phyloP scores from a whole-genome alignment of 345 rosid species.

The Microthlaspi erraticum region DNA sequence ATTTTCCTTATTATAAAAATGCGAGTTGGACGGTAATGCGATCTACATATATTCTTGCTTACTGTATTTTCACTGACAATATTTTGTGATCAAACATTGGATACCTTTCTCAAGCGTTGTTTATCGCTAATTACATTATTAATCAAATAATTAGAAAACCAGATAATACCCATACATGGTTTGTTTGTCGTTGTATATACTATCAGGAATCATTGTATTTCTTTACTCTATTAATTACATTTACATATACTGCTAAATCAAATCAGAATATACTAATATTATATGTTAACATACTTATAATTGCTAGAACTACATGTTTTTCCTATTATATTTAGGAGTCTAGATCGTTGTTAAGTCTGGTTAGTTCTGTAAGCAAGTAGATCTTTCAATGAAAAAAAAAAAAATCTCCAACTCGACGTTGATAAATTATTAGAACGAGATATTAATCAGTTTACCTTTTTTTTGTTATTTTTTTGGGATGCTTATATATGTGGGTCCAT shows the following conservation, averaged over 20 bases:
- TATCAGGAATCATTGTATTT: conserved; percentile 32
- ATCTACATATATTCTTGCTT: conserved; percentile 45
- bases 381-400: not conserved
- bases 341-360: conserved; percentile 13
- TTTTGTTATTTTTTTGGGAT: not conserved
- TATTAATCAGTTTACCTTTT: too few relatives aligned
- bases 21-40: conserved; percentile 45
- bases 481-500: conserved; percentile 20
- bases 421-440: not conserved
- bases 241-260: too few relatives aligned
- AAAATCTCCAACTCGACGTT: not conserved
- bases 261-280: not conserved
- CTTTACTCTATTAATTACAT: conserved; percentile 19
- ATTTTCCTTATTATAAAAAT: conserved; percentile 22
- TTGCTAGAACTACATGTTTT: conserved; percentile 4
- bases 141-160: conserved; percentile 30
- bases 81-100: conserved; percentile 40
- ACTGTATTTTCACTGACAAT: conserved; percentile 39
- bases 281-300: conserved; percentile 8
- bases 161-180: conserved; percentile 33
- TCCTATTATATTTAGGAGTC: conserved; percentile 3
- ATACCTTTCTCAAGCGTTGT: conserved; percentile 32
- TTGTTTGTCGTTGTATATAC: conserved; percentile 35
- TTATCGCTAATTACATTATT: conserved; percentile 28
- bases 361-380: conserved; percentile 5